phyloP scores from a whole-genome alignment of 2,329 filamentous ascomycete genomes.

The Alternaria longipes region DNA sequence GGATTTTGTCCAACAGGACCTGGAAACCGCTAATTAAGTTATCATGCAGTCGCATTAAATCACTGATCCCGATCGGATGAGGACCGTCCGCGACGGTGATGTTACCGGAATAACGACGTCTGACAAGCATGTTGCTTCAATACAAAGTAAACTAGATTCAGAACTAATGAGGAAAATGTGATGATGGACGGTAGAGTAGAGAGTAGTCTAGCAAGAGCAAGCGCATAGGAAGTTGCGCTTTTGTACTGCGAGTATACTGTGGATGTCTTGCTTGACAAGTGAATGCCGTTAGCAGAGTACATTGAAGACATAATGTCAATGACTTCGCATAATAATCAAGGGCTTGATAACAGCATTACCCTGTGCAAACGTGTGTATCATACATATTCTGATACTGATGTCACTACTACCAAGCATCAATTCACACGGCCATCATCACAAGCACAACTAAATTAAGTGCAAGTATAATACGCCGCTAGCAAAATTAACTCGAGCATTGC shows the following conservation, averaged over 20 bases:
- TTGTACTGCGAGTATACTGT: neutral
- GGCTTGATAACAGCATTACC: neutral
- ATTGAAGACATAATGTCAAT: neutral
- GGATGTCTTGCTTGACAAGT: neutral
- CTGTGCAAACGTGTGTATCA: neutral
- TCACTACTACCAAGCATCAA: neutral
- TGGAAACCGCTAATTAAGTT: neutral
- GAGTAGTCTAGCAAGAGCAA: neutral
- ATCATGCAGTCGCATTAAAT: neutral
- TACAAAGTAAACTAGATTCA: neutral
- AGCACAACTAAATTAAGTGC: neutral
- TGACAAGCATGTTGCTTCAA: neutral
- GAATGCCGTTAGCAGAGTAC: neutral
- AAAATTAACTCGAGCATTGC: too few relatives aligned
- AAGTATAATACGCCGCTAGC: neutral
- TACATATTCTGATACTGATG: neutral
- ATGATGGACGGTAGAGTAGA: neutral
- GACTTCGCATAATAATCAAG: neutral
- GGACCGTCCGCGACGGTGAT: neutral
- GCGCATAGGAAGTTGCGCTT: neutral
- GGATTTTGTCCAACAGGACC: neutral
- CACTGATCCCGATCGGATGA: neutral
- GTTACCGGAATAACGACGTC: neutral
- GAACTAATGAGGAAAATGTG: neutral
- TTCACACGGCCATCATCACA: neutral